phyloP scores from a whole-genome alignment of 371 early-diverging fungal genomes.

The Saksenaea oblongispora region DNA sequence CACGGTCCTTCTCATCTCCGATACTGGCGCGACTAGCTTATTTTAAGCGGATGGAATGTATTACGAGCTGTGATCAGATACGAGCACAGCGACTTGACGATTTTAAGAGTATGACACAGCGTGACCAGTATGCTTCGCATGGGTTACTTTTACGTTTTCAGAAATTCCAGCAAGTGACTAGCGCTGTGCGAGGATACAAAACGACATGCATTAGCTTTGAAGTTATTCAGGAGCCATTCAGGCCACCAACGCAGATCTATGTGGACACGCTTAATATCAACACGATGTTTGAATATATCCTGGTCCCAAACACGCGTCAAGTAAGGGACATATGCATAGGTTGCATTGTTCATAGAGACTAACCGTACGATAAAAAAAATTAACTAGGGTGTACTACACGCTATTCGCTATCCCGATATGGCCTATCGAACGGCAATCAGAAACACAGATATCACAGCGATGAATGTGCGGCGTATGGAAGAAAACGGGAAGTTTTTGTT shows the following conservation, averaged over 20 bases:
- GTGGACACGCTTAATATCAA: conserved; percentile 5
- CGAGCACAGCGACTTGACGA: conserved; percentile 30
- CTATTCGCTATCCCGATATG: conserved; percentile 35
- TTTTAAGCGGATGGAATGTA: conserved; percentile 39
- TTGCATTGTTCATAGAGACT: too few relatives aligned
- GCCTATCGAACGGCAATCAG: conserved; percentile 14
- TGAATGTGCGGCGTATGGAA: conserved; percentile 7
- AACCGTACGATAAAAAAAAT: neutral
- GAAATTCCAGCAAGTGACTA: neutral
- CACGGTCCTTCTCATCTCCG: conserved; percentile 16
- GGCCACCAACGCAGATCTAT: neutral
- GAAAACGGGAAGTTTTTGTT: neutral
- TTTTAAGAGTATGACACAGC: conserved; percentile 12
- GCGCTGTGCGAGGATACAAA: neutral
- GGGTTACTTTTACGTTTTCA: conserved; percentile 22
- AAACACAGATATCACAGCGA: neutral
- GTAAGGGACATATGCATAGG: conserved; percentile 5
- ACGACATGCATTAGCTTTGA: conserved; percentile 7
- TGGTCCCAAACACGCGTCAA: conserved; percentile 33
- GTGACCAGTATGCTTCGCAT: neutral
- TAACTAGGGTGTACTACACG: conserved; percentile 32
- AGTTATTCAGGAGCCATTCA: conserved; percentile 5
- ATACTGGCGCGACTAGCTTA: conserved; percentile 33
- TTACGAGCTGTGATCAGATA: conserved; percentile 24
- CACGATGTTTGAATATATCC: conserved; percentile 23